Evolutionary conservation across 768 basidiomycete species (phyloP), one percentile per base, ranked within the genome.

Genomic region (Pleurotus tuber-regium): DNA sequence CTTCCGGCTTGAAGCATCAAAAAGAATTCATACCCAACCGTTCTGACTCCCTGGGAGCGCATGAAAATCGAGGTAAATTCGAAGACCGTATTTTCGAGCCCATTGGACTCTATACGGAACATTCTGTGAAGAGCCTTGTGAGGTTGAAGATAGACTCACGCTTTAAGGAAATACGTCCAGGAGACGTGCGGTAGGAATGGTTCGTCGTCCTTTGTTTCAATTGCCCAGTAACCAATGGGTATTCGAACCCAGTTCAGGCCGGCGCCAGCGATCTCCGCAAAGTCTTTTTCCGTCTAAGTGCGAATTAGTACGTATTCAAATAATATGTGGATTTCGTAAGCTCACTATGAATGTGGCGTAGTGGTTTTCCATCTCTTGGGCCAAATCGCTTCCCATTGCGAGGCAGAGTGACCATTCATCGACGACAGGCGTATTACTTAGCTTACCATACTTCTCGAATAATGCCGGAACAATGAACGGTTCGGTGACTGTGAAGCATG

Each of bases 41-140:
- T 93, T 95, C 69, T 92, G 89, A 52, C 83, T 83, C 47, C 87
- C 87, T 25, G 84, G 84, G 21, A 88, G 72, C 24, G 83, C 69
- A 55, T 87, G 84, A 12, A 92, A 66, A 70, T 96, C 94, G 28
- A 95, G 77, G 64, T 89, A 87, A 56, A 96, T 89, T 38, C 93
- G 83, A 43, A 96, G 65, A 4, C 94, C 93, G 63, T 96, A 96
- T 68, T 95, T 96, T 59, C 92, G 78, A n/a, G 84, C 88, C 93
- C 93, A 97, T 52, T 79, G 70, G 54, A 96, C 79, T 14, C 70
- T 72, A 9, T 9, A 10, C 25, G 19, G 26, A 50, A 4, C 3
- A 10, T 9, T 28, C 31, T 35, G 18, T 51, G 26, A 25, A 3
- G 21, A n/a, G n/a, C n/a, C n/a, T n/a, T n/a, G n/a, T n/a, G n/a